These are phyloP conservation scores for Mycena venus DNA, from an alignment of 768 basidiomycete species.

Conservation along the genomic window DNA sequence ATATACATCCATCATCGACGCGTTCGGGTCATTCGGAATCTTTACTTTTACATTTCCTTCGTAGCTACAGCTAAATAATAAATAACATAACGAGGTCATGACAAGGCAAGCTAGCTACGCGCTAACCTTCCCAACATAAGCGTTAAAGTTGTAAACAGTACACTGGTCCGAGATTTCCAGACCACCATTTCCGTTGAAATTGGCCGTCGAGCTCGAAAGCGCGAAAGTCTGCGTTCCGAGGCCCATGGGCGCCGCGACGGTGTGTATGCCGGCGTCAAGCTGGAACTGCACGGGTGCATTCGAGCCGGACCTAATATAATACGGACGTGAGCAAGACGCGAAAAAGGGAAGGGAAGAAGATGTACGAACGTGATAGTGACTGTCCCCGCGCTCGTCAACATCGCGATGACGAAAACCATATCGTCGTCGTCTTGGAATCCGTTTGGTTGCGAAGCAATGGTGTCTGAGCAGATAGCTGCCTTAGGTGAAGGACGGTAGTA, in stretches of 20 bases:
- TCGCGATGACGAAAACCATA: background rate
- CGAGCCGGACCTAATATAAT: background rate
- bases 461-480: background rate
- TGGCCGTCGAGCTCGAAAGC: background rate
- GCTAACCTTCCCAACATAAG: background rate
- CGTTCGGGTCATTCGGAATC: too few species aligned
- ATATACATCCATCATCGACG: too few species aligned
- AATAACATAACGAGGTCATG: too few species aligned
- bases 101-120: background rate
- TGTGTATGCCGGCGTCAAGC: background rate
- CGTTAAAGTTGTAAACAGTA: background rate
- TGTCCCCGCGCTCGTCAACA: background rate
- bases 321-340: background rate
- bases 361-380: background rate
- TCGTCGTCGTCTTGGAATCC: background rate
- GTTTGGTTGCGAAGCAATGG: background rate
- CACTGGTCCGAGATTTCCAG: background rate
- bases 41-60: too few species aligned
- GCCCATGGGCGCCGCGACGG: background rate
- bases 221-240: background rate
- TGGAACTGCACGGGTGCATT: background rate
- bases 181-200: background rate
- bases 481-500: background rate
- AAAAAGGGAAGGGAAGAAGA: background rate
- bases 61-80: too few species aligned